Evolutionary conservation across 2,329 filamentous ascomycete species (phyloP).

Genomic region (Mollisiaceae sp.): DNA sequence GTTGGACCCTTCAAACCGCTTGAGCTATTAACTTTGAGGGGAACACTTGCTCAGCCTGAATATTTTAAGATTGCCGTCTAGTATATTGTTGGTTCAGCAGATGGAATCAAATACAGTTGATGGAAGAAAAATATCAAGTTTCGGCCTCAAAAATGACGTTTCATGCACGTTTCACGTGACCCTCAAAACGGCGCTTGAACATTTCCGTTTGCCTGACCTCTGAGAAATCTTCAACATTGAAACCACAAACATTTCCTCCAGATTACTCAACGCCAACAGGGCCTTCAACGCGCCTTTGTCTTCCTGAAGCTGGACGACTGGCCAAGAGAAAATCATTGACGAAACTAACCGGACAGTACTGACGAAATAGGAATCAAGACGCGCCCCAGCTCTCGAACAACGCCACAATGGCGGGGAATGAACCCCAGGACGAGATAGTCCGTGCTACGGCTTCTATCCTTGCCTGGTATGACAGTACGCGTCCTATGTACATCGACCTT

Average conservation of each 20-base stretch:
- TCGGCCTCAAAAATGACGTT: background rate
- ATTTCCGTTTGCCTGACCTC: constrained; percentile 6
- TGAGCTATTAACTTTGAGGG: background rate
- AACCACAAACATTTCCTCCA: constrained; percentile 29
- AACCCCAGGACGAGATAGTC: constrained; percentile 18
- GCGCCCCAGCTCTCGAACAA: background rate
- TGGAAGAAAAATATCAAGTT: background rate
- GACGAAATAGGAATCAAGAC: constrained; percentile 3
- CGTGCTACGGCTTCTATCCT: constrained; percentile 22
- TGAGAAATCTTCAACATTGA: constrained; percentile 21
- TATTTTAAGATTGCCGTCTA: too few relatives aligned
- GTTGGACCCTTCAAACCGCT: background rate
- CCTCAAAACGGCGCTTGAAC: background rate
- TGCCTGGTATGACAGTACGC: constrained; percentile 49
- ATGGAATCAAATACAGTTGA: background rate
- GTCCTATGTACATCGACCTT: constrained; percentile 61
- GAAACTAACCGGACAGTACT: constrained; percentile 15
- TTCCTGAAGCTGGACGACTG: constrained; percentile 8
- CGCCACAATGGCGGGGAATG: constrained; percentile 24
- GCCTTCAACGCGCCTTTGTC: constrained; percentile 1
- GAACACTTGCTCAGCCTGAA: too few relatives aligned
- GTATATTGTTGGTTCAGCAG: too few relatives aligned
- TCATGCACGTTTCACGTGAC: too few relatives aligned
- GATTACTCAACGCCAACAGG: constrained; percentile 18
- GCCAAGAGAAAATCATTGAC: constrained; percentile 14